These are phyloP conservation scores for Aspergillus biplanus DNA, from an alignment of 495 filamentous ascomycete species.

Conservation along the genomic window DNA sequence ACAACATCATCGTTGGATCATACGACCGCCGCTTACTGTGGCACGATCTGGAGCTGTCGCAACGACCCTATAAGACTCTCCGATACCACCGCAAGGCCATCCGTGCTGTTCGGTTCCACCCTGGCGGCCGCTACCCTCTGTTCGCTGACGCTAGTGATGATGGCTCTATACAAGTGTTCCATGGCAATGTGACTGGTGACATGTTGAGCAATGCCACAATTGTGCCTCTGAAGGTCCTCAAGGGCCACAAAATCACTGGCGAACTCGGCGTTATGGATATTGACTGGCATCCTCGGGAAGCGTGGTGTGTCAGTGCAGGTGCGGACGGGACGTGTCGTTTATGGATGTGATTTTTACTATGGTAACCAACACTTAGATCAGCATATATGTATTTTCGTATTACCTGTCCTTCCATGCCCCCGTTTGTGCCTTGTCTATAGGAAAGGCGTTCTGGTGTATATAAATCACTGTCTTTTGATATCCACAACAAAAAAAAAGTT, in stretches of 20 bases:
- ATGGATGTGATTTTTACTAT: constrained; percentile 58
- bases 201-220: constrained; percentile 95
- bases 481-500: constrained; percentile 31
- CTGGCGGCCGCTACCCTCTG: constrained; percentile 74
- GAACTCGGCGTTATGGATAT: constrained; percentile 90
- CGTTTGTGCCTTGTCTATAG: constrained; percentile 24
- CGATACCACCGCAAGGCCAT: constrained; percentile 93
- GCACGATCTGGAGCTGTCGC: constrained; percentile 94
- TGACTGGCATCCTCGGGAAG: constrained; percentile 91
- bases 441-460: constrained; percentile 30
- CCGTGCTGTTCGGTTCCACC: constrained; percentile 82
- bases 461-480: constrained; percentile 28
- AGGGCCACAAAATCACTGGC: constrained; percentile 76
- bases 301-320: constrained; percentile 91
- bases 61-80: constrained; percentile 90
- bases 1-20: constrained; percentile 90
- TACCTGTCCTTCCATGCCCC: constrained; percentile 23
- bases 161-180: constrained; percentile 92
- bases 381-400: constrained; percentile 27
- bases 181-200: constrained; percentile 91
- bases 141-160: constrained; percentile 95
- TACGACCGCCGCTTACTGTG: constrained; percentile 94
- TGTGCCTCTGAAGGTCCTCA: constrained; percentile 92
- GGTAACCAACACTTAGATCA: constrained; percentile 23
- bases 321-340: constrained; percentile 88